phyloP scores from a whole-genome alignment of 2,329 filamentous ascomycete species.

The Epichloe sp. region DNA sequence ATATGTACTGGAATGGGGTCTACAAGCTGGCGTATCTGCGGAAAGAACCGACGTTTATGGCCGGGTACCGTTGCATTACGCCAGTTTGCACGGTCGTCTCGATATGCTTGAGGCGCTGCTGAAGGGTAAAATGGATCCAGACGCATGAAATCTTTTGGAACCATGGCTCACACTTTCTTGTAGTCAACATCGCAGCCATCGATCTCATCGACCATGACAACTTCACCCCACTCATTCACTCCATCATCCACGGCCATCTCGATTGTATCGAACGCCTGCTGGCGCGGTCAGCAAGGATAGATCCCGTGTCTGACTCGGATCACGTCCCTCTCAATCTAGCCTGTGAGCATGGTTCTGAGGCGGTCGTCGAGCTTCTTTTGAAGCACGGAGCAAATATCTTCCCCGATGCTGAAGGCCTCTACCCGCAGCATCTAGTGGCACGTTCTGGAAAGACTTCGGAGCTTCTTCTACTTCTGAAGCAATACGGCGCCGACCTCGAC shows the following conservation, averaged over 20 bases:
- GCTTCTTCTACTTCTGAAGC: conserved; percentile 65
- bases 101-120: conserved; percentile 70
- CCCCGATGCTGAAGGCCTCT: conserved; percentile 92
- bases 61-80: conserved; percentile 85
- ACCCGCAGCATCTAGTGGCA: conserved; percentile 92
- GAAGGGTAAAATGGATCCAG: conserved; percentile 31
- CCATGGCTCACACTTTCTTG: neutral
- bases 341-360: conserved; percentile 80
- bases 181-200: conserved; percentile 60
- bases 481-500: conserved; percentile 79
- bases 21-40: conserved; percentile 65
- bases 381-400: conserved; percentile 69
- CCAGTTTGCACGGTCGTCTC: conserved; percentile 83
- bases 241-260: conserved; percentile 77
- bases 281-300: conserved; percentile 65
- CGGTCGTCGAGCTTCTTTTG: conserved; percentile 74
- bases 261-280: conserved; percentile 71
- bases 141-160: neutral
- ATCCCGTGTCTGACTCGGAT: conserved; percentile 74
- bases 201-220: conserved; percentile 91
- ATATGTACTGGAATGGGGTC: conserved; percentile 62
- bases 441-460: conserved; percentile 72
- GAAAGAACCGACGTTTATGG: conserved; percentile 85
- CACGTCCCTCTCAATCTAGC: conserved; percentile 91
- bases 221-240: conserved; percentile 90